phyloP scores from a whole-genome alignment of 2,329 filamentous ascomycete genomes.

The Microdochium nivale region DNA sequence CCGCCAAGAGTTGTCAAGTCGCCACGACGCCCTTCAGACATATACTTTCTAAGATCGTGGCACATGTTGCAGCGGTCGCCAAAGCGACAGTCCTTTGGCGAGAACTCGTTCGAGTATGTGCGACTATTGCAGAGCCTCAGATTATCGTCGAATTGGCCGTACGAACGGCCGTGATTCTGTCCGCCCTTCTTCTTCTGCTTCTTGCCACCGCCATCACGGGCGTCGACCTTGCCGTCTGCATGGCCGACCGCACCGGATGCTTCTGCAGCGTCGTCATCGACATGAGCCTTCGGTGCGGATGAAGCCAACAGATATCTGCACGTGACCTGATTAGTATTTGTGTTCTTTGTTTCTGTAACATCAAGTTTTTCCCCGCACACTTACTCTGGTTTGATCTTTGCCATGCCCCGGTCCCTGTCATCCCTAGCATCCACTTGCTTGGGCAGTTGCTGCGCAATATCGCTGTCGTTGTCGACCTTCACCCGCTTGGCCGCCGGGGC shows the following conservation, averaged over 20 bases:
- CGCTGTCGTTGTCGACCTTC: constrained; percentile 35
- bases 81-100: constrained; percentile 66
- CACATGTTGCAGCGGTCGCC: constrained; percentile 73
- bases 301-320: constrained; percentile 22
- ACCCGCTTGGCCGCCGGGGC: constrained; percentile 47
- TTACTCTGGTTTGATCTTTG: constrained; percentile 28
- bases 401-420: constrained; percentile 12
- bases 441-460: constrained; percentile 4
- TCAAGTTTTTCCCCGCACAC: constrained; percentile 3
- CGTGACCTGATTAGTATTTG: constrained; percentile 1
- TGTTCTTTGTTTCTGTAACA: background rate
- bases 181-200: constrained; percentile 56
- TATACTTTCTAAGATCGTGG: constrained; percentile 80
- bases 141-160: constrained; percentile 71
- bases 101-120: constrained; percentile 68
- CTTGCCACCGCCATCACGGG: constrained; percentile 17
- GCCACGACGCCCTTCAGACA: constrained; percentile 70
- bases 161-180: constrained; percentile 77
- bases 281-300: constrained; percentile 18
- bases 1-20: constrained; percentile 71
- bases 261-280: constrained; percentile 54
- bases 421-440: background rate
- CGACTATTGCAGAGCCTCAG: constrained; percentile 71
- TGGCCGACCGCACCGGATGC: constrained; percentile 46
- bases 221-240: constrained; percentile 35